Evolutionary conservation across 805 yeast genomes (phyloP).

Genomic region (Pichia ethanolica): DNA sequence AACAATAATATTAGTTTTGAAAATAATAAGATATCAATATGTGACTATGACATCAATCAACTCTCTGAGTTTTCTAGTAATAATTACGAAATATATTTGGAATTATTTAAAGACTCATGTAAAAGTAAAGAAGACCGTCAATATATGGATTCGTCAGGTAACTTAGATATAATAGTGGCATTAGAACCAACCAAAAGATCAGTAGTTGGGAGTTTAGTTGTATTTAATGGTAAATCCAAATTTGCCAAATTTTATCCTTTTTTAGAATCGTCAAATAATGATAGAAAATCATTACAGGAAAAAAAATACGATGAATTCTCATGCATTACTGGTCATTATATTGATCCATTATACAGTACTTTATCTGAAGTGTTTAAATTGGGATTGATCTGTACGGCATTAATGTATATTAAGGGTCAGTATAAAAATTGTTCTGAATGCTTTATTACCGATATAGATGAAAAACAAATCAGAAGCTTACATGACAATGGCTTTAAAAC

Average conservation of each 20-base stretch:
- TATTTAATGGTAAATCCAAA: constrained; percentile 39
- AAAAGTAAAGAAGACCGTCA: constrained; percentile 23
- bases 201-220: constrained; percentile 38
- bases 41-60: constrained; percentile 37
- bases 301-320: constrained; percentile 25
- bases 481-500: constrained; percentile 14
- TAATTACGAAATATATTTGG: constrained; percentile 21
- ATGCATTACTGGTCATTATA: constrained; percentile 42
- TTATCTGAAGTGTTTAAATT: constrained; percentile 46
- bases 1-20: constrained; percentile 30
- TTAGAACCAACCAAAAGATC: constrained; percentile 5
- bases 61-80: constrained; percentile 29
- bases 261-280: constrained; percentile 25
- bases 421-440: constrained; percentile 10
- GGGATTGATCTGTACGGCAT: constrained; percentile 52
- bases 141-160: constrained; percentile 10
- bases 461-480: constrained; percentile 9
- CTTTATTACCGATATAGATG: constrained; percentile 6
- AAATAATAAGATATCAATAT: constrained; percentile 28
- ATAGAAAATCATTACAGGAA: background rate
- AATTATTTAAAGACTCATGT: constrained; percentile 16
- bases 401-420: constrained; percentile 35
- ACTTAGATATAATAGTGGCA: constrained; percentile 38
- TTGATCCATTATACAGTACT: constrained; percentile 47
- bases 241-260: constrained; percentile 45